These are phyloP conservation scores for Amoeboaphelidium protococcarum DNA, from an alignment of 371 early-diverging fungal genomes.

Conservation along the genomic window DNA sequence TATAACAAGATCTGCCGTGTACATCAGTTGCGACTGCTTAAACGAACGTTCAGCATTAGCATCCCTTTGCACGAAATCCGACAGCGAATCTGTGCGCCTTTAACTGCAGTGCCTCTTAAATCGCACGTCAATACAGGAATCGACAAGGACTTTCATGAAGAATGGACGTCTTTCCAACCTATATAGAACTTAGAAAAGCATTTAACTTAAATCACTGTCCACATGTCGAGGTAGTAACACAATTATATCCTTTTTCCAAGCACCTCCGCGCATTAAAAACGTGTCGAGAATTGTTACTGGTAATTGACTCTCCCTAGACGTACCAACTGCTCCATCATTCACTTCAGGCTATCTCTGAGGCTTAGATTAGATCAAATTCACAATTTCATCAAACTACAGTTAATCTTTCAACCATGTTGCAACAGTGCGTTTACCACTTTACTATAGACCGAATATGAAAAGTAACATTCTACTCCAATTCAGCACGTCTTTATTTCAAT, in stretches of 20 bases:
- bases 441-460: too few species aligned
- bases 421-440: too few species aligned
- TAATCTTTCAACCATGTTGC: slow-evolving; percentile 1
- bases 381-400: slow-evolving; percentile 19
- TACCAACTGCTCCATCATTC: slow-evolving; percentile 1
- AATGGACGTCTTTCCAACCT: background rate
- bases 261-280: slow-evolving; percentile 1
- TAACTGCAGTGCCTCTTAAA: background rate
- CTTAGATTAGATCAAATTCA: slow-evolving; percentile 14
- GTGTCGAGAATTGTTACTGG: slow-evolving; percentile 1
- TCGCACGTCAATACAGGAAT: background rate
- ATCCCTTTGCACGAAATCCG: background rate
- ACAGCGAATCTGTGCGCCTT: background rate
- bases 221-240: background rate
- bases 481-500: too few species aligned
- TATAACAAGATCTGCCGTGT: slow-evolving; percentile 25
- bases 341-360: slow-evolving; percentile 3
- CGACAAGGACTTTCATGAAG: background rate
- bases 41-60: slow-evolving; percentile 7
- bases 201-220: too few species aligned
- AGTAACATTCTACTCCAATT: too few species aligned
- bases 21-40: slow-evolving; percentile 19
- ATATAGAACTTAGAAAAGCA: too few species aligned
- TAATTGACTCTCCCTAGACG: background rate
- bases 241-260: background rate